These are phyloP conservation scores for Physcomitrellopsis africana DNA, from an alignment of 225 moss, liverwort and hornwort genomes.

Conservation along the genomic window DNA sequence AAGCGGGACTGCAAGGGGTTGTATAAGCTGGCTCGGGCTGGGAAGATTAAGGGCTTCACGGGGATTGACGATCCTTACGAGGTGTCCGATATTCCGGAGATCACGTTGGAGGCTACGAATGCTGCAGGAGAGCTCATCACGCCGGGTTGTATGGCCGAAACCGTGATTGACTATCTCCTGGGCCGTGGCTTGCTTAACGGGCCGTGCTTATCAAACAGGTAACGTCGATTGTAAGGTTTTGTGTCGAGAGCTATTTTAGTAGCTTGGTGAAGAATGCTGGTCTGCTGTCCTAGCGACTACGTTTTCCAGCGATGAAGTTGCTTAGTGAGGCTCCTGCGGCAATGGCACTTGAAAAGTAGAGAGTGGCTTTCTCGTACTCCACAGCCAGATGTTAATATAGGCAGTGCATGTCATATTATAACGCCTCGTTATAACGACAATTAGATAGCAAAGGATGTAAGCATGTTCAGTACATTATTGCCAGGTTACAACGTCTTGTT, in stretches of 20 bases:
- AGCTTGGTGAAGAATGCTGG: constrained; percentile 4
- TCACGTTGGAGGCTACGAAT: constrained; percentile 55
- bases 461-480: constrained; percentile 13
- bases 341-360: not conserved
- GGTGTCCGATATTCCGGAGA: constrained; percentile 65
- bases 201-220: constrained; percentile 41
- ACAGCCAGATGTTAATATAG: constrained; percentile 15
- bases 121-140: constrained; percentile 55
- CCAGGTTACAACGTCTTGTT: constrained; percentile 38
- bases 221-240: not conserved
- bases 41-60: constrained; percentile 76
- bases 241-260: constrained; percentile 13
- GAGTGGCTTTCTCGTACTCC: constrained; percentile 12
- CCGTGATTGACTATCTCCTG: constrained; percentile 56
- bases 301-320: constrained; percentile 11
- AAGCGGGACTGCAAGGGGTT: constrained; percentile 80
- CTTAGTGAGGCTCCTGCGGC: not conserved
- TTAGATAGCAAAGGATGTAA: constrained; percentile 13
- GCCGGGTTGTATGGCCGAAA: constrained; percentile 72
- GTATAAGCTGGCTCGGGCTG: constrained; percentile 87
- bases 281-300: constrained; percentile 1
- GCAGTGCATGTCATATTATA: constrained; percentile 25
- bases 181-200: constrained; percentile 65
- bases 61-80: constrained; percentile 92
- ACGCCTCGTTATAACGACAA: constrained; percentile 28